These are phyloP conservation scores for Russula ochroleuca DNA, from an alignment of 768 basidiomycete species.

Conservation along the genomic window DNA sequence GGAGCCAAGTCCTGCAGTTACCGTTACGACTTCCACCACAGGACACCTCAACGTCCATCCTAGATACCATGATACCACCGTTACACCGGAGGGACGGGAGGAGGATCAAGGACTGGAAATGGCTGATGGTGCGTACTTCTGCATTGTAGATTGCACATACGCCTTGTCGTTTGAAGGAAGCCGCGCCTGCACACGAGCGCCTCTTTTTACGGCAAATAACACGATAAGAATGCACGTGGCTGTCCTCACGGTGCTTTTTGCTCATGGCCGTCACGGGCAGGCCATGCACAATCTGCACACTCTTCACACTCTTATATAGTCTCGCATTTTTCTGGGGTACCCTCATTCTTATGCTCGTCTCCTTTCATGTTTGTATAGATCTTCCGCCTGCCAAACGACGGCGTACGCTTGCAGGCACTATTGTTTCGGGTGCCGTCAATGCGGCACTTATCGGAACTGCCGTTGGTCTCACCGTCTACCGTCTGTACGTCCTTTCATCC, in stretches of 20 bases:
- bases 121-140: conserved; percentile 40
- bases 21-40: conserved; percentile 49
- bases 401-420: conserved; percentile 74
- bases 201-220: not conserved
- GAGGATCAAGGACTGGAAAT: conserved; percentile 43
- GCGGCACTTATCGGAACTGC: conserved; percentile 84
- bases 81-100: conserved; percentile 29
- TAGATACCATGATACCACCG: conserved; percentile 47
- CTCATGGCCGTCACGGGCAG: conserved; percentile 26
- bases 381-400: conserved; percentile 73
- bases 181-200: conserved; percentile 1
- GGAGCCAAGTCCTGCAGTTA: conserved; percentile 50
- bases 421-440: conserved; percentile 78
- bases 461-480: conserved; percentile 81
- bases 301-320: conserved; percentile 48
- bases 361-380: conserved; percentile 48
- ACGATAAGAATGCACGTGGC: conserved; percentile 19
- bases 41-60: conserved; percentile 70
- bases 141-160: not conserved
- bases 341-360: conserved; percentile 30
- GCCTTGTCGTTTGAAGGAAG: not conserved
- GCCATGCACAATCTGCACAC: conserved; percentile 35
- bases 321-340: conserved; percentile 24
- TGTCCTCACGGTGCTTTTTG: conserved; percentile 22
- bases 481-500: conserved; percentile 54